Evolutionary conservation across 208 protist genomes (phyloP), one percentile per base, ranked within the genome.

Genomic region (Herpetomonas samuelpessoai): DNA sequence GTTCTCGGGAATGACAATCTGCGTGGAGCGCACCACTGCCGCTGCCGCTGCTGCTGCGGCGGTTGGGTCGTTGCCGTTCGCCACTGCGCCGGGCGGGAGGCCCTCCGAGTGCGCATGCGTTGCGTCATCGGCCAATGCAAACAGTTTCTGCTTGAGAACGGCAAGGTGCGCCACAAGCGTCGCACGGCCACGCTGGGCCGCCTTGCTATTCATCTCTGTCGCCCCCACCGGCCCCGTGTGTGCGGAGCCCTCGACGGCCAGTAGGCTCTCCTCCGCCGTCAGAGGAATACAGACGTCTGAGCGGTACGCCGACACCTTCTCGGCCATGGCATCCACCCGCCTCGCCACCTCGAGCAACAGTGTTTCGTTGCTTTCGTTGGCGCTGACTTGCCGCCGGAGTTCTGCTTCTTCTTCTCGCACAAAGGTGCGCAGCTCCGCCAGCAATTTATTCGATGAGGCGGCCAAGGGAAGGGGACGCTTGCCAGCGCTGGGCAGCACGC

Each of bases 91-190:
- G n/a, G 46, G 22, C 22, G 47, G 19, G 18, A 14, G 6, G 28
- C 19, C 27, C 16, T 39, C 6, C 9, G 35, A 10, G 21, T 24
- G n/a, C 24, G 14, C 52, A 6, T 14, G 57, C 1, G 70, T 50
- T 1, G 71, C 62, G n/a, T 91, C 84, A 38, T 77, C 76, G 1
- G 84, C 79, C n/a, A 91, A 60, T 0, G 72, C 73, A 0, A 91
- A 48, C 30, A 83, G 50, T 52, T 88, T 87, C 56, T 81, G 60
- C 27, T 61, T 49, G 2, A 91, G 48, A 22, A 86, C 50, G 3
- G 65, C 57, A 6, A 67, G 25, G 65, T 71, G 62, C 49, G 81
- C 54, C 26, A 81, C 68, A 53, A 83, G 57, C 25, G 68, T 28
- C 39, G 69, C 56, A 52, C 65, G 31, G 61, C 53, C 41, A 57